These are phyloP conservation scores for Leucosporidium yakuticum DNA, from an alignment of 768 basidiomycete species.

Conservation along the genomic window DNA sequence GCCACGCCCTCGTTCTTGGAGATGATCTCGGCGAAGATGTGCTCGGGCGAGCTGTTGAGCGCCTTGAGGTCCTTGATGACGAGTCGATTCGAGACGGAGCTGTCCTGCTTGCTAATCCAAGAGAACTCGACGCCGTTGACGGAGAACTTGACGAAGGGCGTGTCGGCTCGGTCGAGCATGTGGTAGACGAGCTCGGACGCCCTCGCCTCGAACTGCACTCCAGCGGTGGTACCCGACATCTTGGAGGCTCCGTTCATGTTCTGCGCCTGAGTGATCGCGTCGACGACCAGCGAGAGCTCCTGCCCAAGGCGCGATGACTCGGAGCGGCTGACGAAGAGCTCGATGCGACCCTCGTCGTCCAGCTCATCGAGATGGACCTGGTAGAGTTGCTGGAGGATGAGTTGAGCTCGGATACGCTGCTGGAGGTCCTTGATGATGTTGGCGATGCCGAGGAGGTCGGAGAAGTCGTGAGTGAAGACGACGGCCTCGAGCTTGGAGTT, in stretches of 20 bases:
- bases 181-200: slow-evolving; percentile 85
- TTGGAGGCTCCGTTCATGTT: slow-evolving; percentile 51
- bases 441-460: slow-evolving; percentile 51
- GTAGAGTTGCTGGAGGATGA: slow-evolving; percentile 45
- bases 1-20: slow-evolving; percentile 52
- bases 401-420: slow-evolving; percentile 56
- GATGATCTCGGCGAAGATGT: slow-evolving; percentile 80
- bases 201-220: slow-evolving; percentile 68
- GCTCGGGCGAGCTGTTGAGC: slow-evolving; percentile 75
- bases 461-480: slow-evolving; percentile 82
- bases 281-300: slow-evolving; percentile 76
- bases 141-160: slow-evolving; percentile 75
- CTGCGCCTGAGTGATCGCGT: slow-evolving; percentile 75
- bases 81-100: slow-evolving; percentile 72
- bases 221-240: slow-evolving; percentile 43
- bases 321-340: slow-evolving; percentile 13
- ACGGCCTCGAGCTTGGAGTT: slow-evolving; percentile 72
- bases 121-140: slow-evolving; percentile 69
- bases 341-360: slow-evolving; percentile 33
- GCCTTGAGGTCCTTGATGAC: slow-evolving; percentile 71
- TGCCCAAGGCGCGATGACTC: slow-evolving; percentile 54
- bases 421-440: slow-evolving; percentile 52
- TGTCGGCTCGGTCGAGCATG: slow-evolving; percentile 65
- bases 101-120: slow-evolving; percentile 80
- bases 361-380: slow-evolving; percentile 44